A percentile compares a stretch with the other conserved stretches of the same genome.
phyloP scores from a whole-genome alignment of 345 rosid genomes.

The Acer campestre region DNA sequence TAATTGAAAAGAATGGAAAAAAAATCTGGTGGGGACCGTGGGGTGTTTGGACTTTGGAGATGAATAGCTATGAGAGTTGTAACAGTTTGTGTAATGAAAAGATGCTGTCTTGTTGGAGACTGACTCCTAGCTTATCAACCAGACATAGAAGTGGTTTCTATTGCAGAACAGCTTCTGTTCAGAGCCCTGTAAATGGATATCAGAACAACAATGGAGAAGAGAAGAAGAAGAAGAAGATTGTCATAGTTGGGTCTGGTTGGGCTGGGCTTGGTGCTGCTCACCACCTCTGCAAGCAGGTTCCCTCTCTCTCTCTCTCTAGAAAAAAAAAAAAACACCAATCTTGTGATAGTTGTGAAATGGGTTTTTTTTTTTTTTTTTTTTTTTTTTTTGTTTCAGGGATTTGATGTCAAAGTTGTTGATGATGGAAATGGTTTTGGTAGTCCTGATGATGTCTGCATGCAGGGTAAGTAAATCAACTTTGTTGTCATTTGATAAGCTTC shows the following conservation, averaged over 20 bases:
- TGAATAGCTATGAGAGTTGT: neutral
- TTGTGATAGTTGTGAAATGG: neutral
- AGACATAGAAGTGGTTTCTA: constrained; percentile 22
- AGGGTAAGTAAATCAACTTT: constrained; percentile 44
- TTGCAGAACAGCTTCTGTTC: constrained; percentile 26
- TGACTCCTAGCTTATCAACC: neutral
- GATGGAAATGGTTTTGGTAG: constrained; percentile 46
- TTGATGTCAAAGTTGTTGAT: constrained; percentile 59
- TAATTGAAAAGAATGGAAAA: neutral
- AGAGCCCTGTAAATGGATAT: constrained; percentile 25
- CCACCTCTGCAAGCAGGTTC: constrained; percentile 58
- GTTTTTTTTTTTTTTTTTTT: constrained; percentile 5
- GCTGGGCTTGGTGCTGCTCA: constrained; percentile 67
- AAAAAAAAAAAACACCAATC: neutral
- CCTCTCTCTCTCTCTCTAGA: neutral
- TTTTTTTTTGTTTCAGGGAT: constrained; percentile 44
- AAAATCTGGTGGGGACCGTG: neutral
- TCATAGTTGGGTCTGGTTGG: constrained; percentile 70
- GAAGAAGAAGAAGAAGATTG: constrained; percentile 39
- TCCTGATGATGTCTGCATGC: constrained; percentile 51
- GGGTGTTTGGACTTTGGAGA: neutral
- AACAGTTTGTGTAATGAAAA: neutral
- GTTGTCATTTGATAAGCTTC: neutral
- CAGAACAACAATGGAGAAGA: neutral
- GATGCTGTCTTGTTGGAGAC: constrained; percentile 37